Conservation (phyloP, 2,329 filamentous ascomycete species). For the Alternaria tenuissima region DNA sequence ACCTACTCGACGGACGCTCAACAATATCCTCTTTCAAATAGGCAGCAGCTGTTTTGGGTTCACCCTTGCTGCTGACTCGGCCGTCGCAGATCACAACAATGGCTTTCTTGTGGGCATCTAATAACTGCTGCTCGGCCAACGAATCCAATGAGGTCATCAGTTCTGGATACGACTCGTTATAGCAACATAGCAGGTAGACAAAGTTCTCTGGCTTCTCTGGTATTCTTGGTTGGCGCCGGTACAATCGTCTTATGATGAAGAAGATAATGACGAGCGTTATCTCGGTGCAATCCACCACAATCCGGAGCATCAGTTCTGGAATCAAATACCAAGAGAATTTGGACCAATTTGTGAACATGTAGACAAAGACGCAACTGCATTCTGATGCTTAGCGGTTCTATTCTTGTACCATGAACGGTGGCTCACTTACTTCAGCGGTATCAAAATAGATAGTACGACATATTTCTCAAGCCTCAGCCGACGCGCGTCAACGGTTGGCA, state of each 20-base stretch:
- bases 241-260: background rate
- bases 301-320: background rate
- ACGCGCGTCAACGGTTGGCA: background rate
- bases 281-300: slow-evolving; percentile 3
- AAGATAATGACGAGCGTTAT: slow-evolving; percentile 5
- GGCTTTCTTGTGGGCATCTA: slow-evolving; percentile 10
- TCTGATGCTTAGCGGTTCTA: background rate
- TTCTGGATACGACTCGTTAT: slow-evolving; percentile 10
- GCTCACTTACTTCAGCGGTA: slow-evolving; percentile 7
- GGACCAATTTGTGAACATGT: slow-evolving; percentile 1
- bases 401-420: background rate
- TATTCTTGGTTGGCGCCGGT: background rate
- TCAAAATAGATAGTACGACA: background rate
- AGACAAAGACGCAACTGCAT: background rate
- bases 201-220: slow-evolving; percentile 3
- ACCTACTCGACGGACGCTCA: background rate
- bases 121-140: slow-evolving; percentile 5
- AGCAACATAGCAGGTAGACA: slow-evolving; percentile 9
- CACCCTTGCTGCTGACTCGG: slow-evolving; percentile 10
- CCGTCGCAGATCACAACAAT: slow-evolving; percentile 13
- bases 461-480: slow-evolving; percentile 9
- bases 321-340: background rate
- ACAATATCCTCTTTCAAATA: slow-evolving; percentile 12
- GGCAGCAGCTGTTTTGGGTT: slow-evolving; percentile 9
- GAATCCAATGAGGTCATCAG: slow-evolving; percentile 11